Conservation (phyloP, 2,329 filamentous ascomycete genomes). For the Fusarium dlaminii region DNA sequence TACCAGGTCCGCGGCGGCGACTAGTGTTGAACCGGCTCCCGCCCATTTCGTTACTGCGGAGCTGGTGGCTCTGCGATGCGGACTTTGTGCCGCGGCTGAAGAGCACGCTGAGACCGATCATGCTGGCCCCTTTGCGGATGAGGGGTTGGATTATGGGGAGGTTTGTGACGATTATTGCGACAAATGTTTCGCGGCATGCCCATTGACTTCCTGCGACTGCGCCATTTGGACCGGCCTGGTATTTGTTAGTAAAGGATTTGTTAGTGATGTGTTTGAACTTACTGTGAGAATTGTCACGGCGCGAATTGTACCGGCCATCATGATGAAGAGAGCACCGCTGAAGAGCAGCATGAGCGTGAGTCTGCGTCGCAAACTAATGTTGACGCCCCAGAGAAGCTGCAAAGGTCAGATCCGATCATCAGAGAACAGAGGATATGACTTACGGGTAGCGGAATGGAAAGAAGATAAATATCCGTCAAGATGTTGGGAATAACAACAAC, state of each 20-base stretch:
- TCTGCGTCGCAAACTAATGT: conserved; percentile 34
- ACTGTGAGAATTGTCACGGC: conserved; percentile 33
- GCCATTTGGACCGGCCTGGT: conserved; percentile 25
- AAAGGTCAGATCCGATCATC: background rate
- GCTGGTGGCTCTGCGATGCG: conserved; percentile 33
- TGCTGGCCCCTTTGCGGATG: conserved; percentile 29
- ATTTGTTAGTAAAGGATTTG: background rate
- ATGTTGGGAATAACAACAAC: conserved; percentile 36
- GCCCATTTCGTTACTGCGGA: conserved; percentile 22
- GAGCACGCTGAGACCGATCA: conserved; percentile 32
- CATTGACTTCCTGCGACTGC: conserved; percentile 40
- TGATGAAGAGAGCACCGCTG: conserved; percentile 35
- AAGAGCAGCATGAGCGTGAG: conserved; percentile 35
- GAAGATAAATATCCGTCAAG: conserved; percentile 28
- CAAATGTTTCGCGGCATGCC: conserved; percentile 53
- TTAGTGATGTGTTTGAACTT: rapidly evolving
- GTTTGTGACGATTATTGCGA: conserved; percentile 51
- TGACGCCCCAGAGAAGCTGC: conserved; percentile 37
- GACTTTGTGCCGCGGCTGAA: conserved; percentile 31
- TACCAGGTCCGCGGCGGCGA: background rate
- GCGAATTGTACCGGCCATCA: conserved; percentile 36
- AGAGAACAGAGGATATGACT: background rate
- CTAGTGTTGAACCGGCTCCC: conserved; percentile 28
- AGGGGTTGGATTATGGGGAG: conserved; percentile 37
- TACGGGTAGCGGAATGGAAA: conserved; percentile 32